A percentile compares a stretch with the other conserved stretches of the same genome.
Conservation (phyloP, 169 alveolate genomes). For the Eimeria necatrix region DNA sequence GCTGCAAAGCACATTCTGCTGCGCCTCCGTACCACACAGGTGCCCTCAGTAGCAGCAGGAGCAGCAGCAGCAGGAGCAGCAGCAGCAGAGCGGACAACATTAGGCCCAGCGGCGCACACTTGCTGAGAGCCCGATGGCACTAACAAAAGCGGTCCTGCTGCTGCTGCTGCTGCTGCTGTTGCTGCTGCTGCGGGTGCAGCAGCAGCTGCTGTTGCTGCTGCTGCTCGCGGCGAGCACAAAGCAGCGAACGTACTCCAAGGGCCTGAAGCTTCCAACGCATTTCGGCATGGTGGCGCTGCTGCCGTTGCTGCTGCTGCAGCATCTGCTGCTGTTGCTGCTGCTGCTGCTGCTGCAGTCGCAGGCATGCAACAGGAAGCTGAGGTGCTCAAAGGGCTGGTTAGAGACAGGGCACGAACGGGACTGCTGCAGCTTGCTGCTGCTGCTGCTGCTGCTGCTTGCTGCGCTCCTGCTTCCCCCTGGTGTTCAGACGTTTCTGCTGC, state of each 20-base stretch:
- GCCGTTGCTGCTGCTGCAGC: background rate
- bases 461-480: too few relatives aligned
- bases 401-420: too few relatives aligned
- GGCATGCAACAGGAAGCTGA: background rate
- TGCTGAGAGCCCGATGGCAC: background rate
- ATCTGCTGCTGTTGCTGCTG: background rate
- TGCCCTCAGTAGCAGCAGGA: background rate
- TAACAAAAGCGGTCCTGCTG: background rate
- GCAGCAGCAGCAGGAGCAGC: constrained; percentile 37
- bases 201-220: constrained; percentile 36
- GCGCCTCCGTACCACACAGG: background rate
- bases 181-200: background rate
- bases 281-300: too few relatives aligned
- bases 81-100: background rate
- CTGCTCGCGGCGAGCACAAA: background rate
- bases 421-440: too few relatives aligned
- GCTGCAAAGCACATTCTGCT: too few relatives aligned
- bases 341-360: background rate
- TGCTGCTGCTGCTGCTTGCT: too few relatives aligned
- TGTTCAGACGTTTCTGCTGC: too few relatives aligned
- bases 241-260: background rate
- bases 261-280: too few relatives aligned
- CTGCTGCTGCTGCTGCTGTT: background rate
- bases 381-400: too few relatives aligned
- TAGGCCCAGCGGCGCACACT: background rate